Evolutionary conservation across 768 basidiomycete species (phyloP).

Genomic region (Saitozyma sp.): DNA sequence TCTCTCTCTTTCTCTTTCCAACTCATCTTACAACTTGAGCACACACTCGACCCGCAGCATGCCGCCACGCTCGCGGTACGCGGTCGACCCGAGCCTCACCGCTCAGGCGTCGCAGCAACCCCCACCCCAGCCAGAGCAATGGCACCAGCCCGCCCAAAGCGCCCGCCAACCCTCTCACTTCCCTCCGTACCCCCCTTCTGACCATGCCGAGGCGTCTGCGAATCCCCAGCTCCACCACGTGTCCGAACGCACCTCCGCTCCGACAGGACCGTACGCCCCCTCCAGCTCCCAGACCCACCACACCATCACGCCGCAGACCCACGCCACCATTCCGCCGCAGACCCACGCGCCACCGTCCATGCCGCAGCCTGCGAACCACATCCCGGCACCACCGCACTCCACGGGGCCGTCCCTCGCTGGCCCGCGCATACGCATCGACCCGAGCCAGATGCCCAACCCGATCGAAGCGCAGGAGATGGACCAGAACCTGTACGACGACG

Average conservation of each 20-base stretch:
- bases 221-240: conserved; percentile 30
- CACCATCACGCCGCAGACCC: not conserved
- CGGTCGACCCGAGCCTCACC: conserved; percentile 45
- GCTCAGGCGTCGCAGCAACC: conserved; percentile 24
- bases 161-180: no score
- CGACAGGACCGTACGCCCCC: conserved; percentile 26
- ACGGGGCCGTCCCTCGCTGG: conserved; percentile 65
- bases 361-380: conserved; percentile 50
- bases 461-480: conserved; percentile 76
- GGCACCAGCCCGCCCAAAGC: conserved; percentile 5
- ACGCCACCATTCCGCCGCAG: not conserved
- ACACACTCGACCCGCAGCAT: conserved; percentile 10
- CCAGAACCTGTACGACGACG: conserved; percentile 72
- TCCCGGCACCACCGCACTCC: conserved; percentile 70
- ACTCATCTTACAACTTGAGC: not conserved
- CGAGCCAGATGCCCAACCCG: conserved; percentile 87
- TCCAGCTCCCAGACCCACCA: conserved; percentile 11
- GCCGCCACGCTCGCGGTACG: conserved; percentile 47
- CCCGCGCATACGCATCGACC: conserved; percentile 66
- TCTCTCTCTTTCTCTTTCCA: not conserved
- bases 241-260: conserved; percentile 24
- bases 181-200: no score
- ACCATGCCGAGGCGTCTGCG: no score
- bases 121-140: conserved; percentile 20
- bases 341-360: conserved; percentile 21